Evolutionary conservation across 257 asterid genomes (phyloP), one percentile per base, ranked within the genome.

Genomic region (Misopates orontium): DNA sequence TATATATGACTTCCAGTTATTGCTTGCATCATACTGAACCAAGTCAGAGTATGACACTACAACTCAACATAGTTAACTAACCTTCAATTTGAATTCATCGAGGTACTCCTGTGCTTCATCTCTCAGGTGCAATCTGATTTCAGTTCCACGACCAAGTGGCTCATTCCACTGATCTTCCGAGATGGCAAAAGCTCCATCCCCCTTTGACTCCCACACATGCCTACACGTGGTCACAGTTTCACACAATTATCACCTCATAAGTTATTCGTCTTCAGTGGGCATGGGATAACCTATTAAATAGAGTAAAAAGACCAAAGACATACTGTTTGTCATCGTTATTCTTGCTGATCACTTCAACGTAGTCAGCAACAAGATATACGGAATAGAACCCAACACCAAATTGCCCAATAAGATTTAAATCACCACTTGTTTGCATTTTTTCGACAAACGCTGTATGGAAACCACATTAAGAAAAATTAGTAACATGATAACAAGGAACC

Each of bases 121-220:
- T 67, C 96, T 80, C 23, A 90, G 89, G 68, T 90, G 96, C 82
- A 90, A 75, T 73, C 93, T 87, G 66, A 87, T 88, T 77, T 87
- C 97, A 17, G 96, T 85, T 66, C 97, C 97, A 66, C 96, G 96
- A n/a, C 96, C 97, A 72, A 90, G 95, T 40, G 97, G 95, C 74
- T 90, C 95, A 24, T 88, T 87, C 96, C 93, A 85, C 18, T 51
- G 71, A 76, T 90, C 97, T 67, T 90, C 96, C 51, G 96, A 87
- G 62, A 90, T 79, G 23, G 97, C 96, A 72, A 90, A 90, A 41
- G 96, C 90, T 32, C 97, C 96, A 78, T 87, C 97, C 62, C 96
- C 97, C 76, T 84, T 90, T 39, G 97, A 90, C 79, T 90, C 97
- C 97, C 97, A 90, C 1, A 90, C 87, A 56, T 88, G 66, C 88